These are phyloP conservation scores for Sporothrix phasma DNA, from an alignment of 2,329 filamentous ascomycete genomes.

Conservation along the genomic window DNA sequence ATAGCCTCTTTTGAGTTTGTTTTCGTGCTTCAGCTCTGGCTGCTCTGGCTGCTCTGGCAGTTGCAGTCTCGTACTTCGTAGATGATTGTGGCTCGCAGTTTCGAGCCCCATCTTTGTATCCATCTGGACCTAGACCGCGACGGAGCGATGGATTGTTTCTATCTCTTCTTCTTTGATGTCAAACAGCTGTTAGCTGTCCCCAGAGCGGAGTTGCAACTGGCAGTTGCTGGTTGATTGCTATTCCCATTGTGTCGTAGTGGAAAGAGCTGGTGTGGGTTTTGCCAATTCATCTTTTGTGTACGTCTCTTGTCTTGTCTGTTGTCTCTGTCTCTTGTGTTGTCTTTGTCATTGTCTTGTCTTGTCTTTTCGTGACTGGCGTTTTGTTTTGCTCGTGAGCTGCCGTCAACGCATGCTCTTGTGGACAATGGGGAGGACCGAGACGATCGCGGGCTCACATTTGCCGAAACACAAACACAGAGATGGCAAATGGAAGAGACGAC, in stretches of 20 bases:
- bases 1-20: not conserved
- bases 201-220: not conserved
- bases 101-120: too few relatives aligned
- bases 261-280: not conserved
- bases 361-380: too few relatives aligned
- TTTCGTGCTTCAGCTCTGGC: too few relatives aligned
- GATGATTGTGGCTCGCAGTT: not conserved
- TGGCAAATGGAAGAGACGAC: not conserved
- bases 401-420: too few relatives aligned
- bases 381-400: not conserved
- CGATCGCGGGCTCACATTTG: not conserved
- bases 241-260: not conserved
- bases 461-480: not conserved
- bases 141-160: not conserved
- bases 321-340: too few relatives aligned
- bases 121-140: not conserved
- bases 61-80: not conserved
- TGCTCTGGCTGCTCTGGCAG: too few relatives aligned
- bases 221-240: not conserved
- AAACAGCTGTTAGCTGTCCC: not conserved
- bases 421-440: not conserved
- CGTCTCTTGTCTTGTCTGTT: too few relatives aligned
- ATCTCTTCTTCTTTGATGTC: not conserved
- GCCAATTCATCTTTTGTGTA: too few relatives aligned
- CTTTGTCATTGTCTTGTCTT: too few relatives aligned